Evolutionary conservation across 441 rosid species (phyloP), one percentile per base, ranked within the genome.

Genomic region (Gossypium trilobum): DNA sequence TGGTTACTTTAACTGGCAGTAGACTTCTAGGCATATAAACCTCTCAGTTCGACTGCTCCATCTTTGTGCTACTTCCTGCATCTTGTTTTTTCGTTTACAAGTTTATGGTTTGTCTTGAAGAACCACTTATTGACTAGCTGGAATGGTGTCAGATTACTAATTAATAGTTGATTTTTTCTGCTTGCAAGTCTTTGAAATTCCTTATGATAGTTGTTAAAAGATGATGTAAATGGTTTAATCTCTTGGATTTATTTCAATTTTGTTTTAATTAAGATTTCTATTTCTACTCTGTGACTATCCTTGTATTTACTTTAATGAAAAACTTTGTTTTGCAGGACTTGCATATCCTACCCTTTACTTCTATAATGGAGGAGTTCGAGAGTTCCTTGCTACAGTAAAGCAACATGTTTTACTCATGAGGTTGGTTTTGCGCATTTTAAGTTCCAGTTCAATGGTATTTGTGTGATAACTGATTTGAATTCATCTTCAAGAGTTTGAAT

Each of bases 341-440:
- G 96, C 97, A 75, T 87, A 63, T 83, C 97, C 99, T 68, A 88
- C 98, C 70, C 91, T 95, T 51, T 93, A 90, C 85, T 93, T 95
- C 80, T 95, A 93, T 81, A 93, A 80, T 70, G 98, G 99, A 75
- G 98, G 99, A 73, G 97, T 93, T 71, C 85, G 88, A 79, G 97
- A 91, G 85, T 91, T 93, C 80, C 90, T 95, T 61, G 91, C 97
- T 73, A 85, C 88, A 51, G 71, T 93, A 71, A 95, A 91, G 85
- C 99, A 90, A 50, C 92, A 91, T 78, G 85, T 87, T 76, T 80
- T 90, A 65, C 86, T 93, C 85, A 86, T 88, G 85, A 95, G 99
- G 98, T 93, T 72, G 64, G 84, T 78, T 75, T 55, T 80, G 22
- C 65, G 75, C 68, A 7, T 52, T 6, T 59, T 2, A 51, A 68